Evolutionary conservation across 176 grass and related monocot genomes (phyloP).

Genomic region (Musa acuminata): DNA sequence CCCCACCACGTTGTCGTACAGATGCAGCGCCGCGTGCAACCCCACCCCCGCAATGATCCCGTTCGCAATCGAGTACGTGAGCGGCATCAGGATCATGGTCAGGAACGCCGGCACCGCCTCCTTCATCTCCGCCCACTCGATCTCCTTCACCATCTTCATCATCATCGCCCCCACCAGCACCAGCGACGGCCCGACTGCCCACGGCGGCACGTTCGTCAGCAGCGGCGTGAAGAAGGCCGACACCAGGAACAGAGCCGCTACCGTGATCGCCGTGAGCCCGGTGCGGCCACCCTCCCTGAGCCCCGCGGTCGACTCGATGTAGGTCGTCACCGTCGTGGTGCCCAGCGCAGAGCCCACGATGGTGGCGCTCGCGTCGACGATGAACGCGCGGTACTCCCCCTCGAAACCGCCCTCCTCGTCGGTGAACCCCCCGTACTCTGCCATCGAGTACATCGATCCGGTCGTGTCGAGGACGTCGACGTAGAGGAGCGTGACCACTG

Average conservation of each 20-base stretch:
- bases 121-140: conserved; percentile 19
- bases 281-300: conserved; percentile 5
- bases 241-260: background rate
- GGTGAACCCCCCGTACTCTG: conserved; percentile 15
- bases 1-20: conserved; percentile 8
- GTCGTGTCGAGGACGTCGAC: conserved; percentile 21
- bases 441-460: conserved; percentile 18
- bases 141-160: conserved; percentile 17
- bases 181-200: conserved; percentile 21
- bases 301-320: conserved; percentile 14
- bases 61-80: conserved; percentile 20
- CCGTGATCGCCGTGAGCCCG: conserved; percentile 11
- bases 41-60: conserved; percentile 12
- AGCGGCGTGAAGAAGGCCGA: conserved; percentile 15
- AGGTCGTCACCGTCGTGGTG: conserved; percentile 16
- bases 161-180: conserved; percentile 21
- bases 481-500: conserved; percentile 9
- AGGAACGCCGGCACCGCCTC: conserved; percentile 18
- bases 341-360: conserved; percentile 6
- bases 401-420: conserved; percentile 11
- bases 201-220: conserved; percentile 18
- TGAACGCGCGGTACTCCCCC: conserved; percentile 17
- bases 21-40: conserved; percentile 3
- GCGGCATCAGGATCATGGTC: conserved; percentile 13
- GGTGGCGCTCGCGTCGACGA: conserved; percentile 7